Evolutionary conservation across 2,329 filamentous ascomycete species (phyloP), one percentile per base, ranked within the genome.

Genomic region (Neonectria magnoliae): DNA sequence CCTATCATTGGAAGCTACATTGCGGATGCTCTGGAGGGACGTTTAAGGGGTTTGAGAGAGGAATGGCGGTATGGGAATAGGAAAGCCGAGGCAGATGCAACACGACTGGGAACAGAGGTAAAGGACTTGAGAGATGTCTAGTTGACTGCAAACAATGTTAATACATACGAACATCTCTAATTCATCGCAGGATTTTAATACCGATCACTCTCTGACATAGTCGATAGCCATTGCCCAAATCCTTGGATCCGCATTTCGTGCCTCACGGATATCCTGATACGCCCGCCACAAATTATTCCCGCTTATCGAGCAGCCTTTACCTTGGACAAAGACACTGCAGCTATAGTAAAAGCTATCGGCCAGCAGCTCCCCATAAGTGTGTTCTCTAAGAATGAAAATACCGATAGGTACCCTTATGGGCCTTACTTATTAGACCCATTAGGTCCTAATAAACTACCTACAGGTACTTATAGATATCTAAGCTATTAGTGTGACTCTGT

Each of bases 1-100:
- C 72, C 73, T 0, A 72, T 70, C 2, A 70, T 73, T 11, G 73
- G 72, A 0, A 42, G 61, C 8, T 74, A 71, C 47, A 73, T 75
- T 42, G 50, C 50, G 1, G 69, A 73, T 48, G 67, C 70, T 0
- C 31, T 73, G 9, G 71, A 74, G 50, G 70, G 70, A 0, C 48
- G 31, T 1, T 18, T 60, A 1, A 56, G 56, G 1, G 72, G 68
- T 0, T 20, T 72, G 59, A 71, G 58, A 41, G 36, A 56, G 31
- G 68, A 73, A 20, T 74, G 71, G 72, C 63, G 29, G 14, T 65
- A 64, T 27, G 68, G 70, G 1, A 48, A 48, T 5, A 67, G 71
- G 31, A 68, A 66, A 22, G 41, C 50, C 6, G 69, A 64, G 50
- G 59, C 57, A 1, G 64, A 65, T 18, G 47, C 68, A 9, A 68